phyloP scores from a whole-genome alignment of 2,329 filamentous ascomycete species.

The Geosmithia putterillii region DNA sequence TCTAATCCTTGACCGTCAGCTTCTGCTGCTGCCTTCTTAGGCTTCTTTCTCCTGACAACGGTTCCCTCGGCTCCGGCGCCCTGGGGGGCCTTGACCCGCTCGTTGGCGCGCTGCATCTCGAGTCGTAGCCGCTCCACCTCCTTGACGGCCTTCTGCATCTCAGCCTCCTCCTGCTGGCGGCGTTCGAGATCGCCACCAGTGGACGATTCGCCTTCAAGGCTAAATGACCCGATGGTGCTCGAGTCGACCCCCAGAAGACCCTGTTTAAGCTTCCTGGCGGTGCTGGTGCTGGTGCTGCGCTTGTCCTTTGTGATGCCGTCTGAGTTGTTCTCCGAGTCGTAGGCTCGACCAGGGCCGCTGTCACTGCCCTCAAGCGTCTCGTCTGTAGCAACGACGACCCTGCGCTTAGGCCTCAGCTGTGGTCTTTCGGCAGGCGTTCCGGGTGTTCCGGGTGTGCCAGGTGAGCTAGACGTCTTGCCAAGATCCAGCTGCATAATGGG shows the following conservation, averaged over 20 bases:
- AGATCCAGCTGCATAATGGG: slow-evolving; percentile 90
- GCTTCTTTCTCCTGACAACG: slow-evolving; percentile 52
- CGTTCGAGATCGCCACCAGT: slow-evolving; percentile 46
- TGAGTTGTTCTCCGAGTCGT: slow-evolving; percentile 43
- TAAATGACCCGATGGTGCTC: slow-evolving; percentile 63
- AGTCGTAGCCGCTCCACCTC: slow-evolving; percentile 78
- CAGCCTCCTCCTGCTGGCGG: slow-evolving; percentile 65
- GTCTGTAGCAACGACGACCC: slow-evolving; percentile 58
- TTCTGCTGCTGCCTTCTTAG: slow-evolving; percentile 30
- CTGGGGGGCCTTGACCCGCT: slow-evolving; percentile 58
- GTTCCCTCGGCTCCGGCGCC: slow-evolving; percentile 55
- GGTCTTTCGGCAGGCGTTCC: slow-evolving; percentile 17
- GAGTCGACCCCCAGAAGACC: slow-evolving; percentile 76
- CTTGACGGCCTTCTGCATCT: slow-evolving; percentile 80
- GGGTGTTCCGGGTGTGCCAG: slow-evolving; percentile 2
- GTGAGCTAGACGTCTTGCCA: slow-evolving; percentile 31
- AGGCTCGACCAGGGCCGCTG: slow-evolving; percentile 31
- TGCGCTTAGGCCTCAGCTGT: slow-evolving; percentile 35
- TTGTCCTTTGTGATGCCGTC: slow-evolving; percentile 38
- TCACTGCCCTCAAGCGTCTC: slow-evolving; percentile 52
- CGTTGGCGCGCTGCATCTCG: slow-evolving; percentile 78
- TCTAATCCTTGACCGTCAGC: slow-evolving; percentile 13
- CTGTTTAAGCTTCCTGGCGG: slow-evolving; percentile 40
- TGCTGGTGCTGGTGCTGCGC: slow-evolving; percentile 22
- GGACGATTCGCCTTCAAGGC: slow-evolving; percentile 39